Percentiles rank a stretch among this genome's conserved stretches.
phyloP scores from a whole-genome alignment of 2,329 filamentous ascomycete genomes.

The Pseudogymnoascus sp. region DNA sequence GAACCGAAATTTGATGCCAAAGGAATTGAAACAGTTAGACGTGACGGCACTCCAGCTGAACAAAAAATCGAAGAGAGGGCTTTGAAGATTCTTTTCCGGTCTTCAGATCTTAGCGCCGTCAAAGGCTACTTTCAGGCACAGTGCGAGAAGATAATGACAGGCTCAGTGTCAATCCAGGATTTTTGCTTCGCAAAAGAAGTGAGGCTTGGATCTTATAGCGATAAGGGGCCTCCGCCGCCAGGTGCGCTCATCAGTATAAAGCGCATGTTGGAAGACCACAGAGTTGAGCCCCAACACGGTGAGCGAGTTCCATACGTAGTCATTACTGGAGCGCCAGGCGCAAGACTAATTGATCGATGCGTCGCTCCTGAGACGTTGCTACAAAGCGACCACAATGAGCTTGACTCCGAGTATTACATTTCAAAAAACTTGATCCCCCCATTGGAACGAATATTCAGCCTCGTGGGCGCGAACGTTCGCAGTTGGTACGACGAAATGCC shows the following conservation, averaged over 20 bases:
- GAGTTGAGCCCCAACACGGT: conserved; percentile 86
- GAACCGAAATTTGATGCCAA: conserved; percentile 94
- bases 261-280: conserved; percentile 77
- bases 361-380: conserved; percentile 80
- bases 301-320: conserved; percentile 95
- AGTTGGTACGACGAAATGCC: conserved; percentile 97
- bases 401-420: conserved; percentile 97
- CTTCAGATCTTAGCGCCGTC: conserved; percentile 77
- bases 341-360: conserved; percentile 79
- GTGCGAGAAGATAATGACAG: conserved; percentile 86
- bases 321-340: conserved; percentile 76
- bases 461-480: conserved; percentile 84
- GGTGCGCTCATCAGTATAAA: conserved; percentile 83
- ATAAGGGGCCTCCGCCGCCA: conserved; percentile 70
- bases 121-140: conserved; percentile 86
- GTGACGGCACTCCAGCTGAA: conserved; percentile 89
- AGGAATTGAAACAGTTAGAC: conserved; percentile 92
- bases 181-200: conserved; percentile 95
- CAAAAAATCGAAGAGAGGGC: conserved; percentile 95
- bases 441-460: conserved; percentile 90
- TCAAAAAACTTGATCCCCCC: conserved; percentile 91
- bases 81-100: conserved; percentile 81
- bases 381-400: conserved; percentile 64
- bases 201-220: conserved; percentile 78
- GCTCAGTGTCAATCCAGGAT: conserved; percentile 81